Conservation (phyloP, 2,329 filamentous ascomycete genomes). For the Hymenoscyphus albidus region DNA sequence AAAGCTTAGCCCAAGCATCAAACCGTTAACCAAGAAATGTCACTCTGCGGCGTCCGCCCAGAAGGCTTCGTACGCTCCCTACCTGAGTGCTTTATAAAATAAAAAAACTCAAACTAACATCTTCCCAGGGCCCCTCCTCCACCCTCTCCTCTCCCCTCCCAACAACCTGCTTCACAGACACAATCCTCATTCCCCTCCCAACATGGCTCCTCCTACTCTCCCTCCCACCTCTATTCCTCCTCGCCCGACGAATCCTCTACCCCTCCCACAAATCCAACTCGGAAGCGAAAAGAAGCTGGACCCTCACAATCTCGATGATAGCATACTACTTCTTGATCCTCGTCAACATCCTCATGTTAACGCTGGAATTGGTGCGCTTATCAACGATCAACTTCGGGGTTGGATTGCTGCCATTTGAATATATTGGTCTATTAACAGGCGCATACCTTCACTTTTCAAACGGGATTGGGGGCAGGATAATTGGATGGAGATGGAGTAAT, state of each 20-base stretch:
- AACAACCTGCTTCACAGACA: slow-evolving; percentile 38
- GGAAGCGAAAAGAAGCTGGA: slow-evolving; percentile 23
- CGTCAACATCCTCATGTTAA: slow-evolving; percentile 33
- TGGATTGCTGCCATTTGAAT: slow-evolving; percentile 36
- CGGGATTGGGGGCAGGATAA: slow-evolving; percentile 23
- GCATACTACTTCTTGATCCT: slow-evolving; percentile 35
- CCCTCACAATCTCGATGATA: slow-evolving; percentile 17
- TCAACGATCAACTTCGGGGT: slow-evolving; percentile 33
- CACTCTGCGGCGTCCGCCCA: slow-evolving; percentile 32
- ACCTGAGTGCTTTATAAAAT: not conserved
- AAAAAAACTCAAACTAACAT: slow-evolving; percentile 6
- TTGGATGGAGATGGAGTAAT: slow-evolving; percentile 31
- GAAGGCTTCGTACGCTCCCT: slow-evolving; percentile 34
- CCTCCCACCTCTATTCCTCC: slow-evolving; percentile 28
- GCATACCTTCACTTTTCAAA: slow-evolving; percentile 26
- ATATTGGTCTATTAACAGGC: slow-evolving; percentile 32
- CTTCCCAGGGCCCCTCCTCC: slow-evolving; percentile 32
- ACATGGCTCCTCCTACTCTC: slow-evolving; percentile 34
- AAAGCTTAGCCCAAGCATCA: not conserved
- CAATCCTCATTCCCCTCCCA: slow-evolving; percentile 36
- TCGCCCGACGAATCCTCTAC: slow-evolving; percentile 20
- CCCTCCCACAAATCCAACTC: slow-evolving; percentile 24
- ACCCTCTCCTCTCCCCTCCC: slow-evolving; percentile 34
- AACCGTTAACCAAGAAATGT: slow-evolving; percentile 5
- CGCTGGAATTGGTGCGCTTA: slow-evolving; percentile 36